These are phyloP conservation scores for Udeniomyces megalosporus DNA, from an alignment of 768 basidiomycete species.

Conservation along the genomic window DNA sequence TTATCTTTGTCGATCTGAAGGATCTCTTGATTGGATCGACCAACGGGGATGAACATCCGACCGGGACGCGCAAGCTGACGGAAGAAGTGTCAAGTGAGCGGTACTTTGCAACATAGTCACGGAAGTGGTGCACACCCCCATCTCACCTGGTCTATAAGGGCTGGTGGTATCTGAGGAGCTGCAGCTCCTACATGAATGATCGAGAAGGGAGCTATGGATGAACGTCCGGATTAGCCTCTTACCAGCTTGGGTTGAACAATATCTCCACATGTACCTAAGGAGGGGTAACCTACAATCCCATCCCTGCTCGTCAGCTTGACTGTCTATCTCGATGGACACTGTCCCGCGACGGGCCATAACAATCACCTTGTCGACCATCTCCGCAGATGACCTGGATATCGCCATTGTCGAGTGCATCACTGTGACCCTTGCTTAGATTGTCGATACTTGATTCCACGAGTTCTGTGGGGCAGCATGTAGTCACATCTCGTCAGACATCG, in stretches of 20 bases:
- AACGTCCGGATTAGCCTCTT: too few species aligned
- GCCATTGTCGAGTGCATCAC: constrained; percentile 38
- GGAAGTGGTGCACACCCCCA: constrained; percentile 30
- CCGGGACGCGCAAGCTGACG: constrained; percentile 27
- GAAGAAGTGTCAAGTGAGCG: neutral
- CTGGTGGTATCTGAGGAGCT: constrained; percentile 51
- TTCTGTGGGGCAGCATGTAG: neutral
- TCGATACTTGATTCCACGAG: constrained; percentile 39
- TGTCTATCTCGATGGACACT: too few species aligned
- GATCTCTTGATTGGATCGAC: constrained; percentile 30
- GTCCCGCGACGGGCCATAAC: too few species aligned
- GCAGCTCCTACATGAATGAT: constrained; percentile 93
- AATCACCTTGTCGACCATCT: constrained; percentile 70
- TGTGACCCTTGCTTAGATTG: constrained; percentile 55
- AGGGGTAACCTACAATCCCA: too few species aligned
- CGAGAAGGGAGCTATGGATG: constrained; percentile 41
- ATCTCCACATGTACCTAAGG: too few species aligned
- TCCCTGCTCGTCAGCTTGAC: too few species aligned
- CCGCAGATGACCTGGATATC: constrained; percentile 50
- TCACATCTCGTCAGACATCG: constrained; percentile 33
- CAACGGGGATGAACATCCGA: constrained; percentile 53
- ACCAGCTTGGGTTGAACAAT: too few species aligned
- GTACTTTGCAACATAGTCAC: neutral
- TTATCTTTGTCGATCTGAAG: constrained; percentile 64
- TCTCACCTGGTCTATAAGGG: constrained; percentile 62